Evolutionary conservation across 1,139 yeast species (phyloP), one percentile per base, ranked within the genome.

Genomic region (Diutina mesorugosa): DNA sequence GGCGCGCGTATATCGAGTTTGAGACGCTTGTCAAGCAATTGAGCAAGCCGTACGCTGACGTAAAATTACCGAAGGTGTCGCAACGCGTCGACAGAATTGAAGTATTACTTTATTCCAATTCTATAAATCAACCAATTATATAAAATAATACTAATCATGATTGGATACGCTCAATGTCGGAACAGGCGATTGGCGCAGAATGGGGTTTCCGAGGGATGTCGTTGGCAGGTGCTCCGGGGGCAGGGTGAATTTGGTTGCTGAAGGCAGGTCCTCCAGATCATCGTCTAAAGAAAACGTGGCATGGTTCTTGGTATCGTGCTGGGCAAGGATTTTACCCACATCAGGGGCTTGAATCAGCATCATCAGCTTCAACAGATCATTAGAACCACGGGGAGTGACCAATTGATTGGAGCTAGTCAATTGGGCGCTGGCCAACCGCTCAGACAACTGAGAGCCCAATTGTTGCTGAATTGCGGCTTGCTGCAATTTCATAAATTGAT

Each of bases 381-480:
- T n/a, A 14, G 53, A 50, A 7, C 53, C 53, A 16, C 21, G 32
- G 6, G 53, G 53, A 2, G 53, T 50, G 35, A 29, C 41, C 6
- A 50, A 12, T 21, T 50, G 53, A 14, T 16, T 29, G n/a, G 14
- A 21, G n/a, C 10, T 16, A 5, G 26, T 16, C 46, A 56, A 48
- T 14, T 10, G 45, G 56, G 29, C 69, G 59, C 29, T 30, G 4
- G 21, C 51, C 21, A 29, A 48, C n/a, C 29, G 16, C 10, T 48
- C 51, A 5, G n/a, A 9, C 21, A 48, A 28, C n/a, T 48, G 16
- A 7, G 14, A 18, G 12, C 16, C 28, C 35, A 50, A 32, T n/a
- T 76, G 78, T 59, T 73, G 77, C 54, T 66, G 67, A 60, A 76
- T 64, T 47, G 70, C 67, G 57, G 73, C 73, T 59, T 71, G 70